Base-by-base conservation (phyloP, 164 flowering plant species). In the Annona cherimola region DNA sequence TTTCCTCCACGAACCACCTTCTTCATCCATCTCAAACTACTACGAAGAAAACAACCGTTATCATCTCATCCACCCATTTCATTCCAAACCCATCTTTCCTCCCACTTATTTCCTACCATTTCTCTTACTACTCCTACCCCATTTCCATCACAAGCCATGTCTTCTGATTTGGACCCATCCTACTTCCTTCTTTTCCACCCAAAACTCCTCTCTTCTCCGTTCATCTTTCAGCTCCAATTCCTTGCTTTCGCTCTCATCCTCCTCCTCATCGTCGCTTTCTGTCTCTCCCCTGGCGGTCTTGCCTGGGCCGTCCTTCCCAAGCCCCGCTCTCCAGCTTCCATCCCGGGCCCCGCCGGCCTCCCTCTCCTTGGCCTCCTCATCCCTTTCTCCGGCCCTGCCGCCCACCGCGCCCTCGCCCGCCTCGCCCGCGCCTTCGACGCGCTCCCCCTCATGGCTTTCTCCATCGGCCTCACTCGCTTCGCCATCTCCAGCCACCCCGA, bases 261-360 rank as follows among this genome's bases (percentile, higher is more conserved):
- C 18, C 19, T 73, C 11, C 68, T 74, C 5, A 26, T 81, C 6
- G 80, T 86, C 63, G 77, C 77, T n/a, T 73, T 84, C 80, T 81
- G 84, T 72, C 79, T 85, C 1, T 39, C 76, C 11, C 90, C 90
- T 1, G 96, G 91, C 6, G 93, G 93, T 4, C 84, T 87, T n/a
- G 93, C 96, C 4, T 90, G 96, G 93, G 87, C 87, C 60, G 74
- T 87, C 3, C 9, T 50, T 50, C 72, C 83, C n/a, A 80, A 74
- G 45, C 18, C 70, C 40, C 71, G 62, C 19, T 45, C 75, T 4
- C 55, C 68, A 7, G 26, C 69, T 63, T 64, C 84, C 69, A 87
- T 91, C 44, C 87, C 88, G 0, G 96, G 94, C 5, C 94, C 94
- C 0, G 68, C 85, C 16, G 96, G 96, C 2, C 57, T 85, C 18